These are phyloP conservation scores for Pseudoscleropodium purum DNA, from an alignment of 225 moss, liverwort and hornwort species.

Conservation along the genomic window DNA sequence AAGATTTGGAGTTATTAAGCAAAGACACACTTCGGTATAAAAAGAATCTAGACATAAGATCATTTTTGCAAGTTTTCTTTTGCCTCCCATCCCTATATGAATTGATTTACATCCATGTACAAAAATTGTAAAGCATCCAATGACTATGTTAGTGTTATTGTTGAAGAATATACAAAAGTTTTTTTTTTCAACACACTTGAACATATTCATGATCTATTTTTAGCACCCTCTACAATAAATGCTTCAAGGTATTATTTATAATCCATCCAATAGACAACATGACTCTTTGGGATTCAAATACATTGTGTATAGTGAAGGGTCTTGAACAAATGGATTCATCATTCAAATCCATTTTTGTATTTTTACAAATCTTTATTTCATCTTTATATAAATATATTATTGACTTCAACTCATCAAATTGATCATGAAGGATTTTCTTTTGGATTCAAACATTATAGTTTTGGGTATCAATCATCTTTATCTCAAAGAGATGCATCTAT, in stretches of 20 bases:
- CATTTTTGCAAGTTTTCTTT: background rate
- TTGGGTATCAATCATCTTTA: background rate
- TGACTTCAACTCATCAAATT: background rate
- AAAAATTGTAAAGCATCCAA: background rate
- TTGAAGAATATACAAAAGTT: background rate
- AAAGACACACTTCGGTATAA: background rate
- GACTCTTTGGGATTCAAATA: background rate
- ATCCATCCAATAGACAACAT: background rate
- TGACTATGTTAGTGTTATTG: background rate
- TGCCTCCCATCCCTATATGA: background rate
- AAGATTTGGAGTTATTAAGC: background rate
- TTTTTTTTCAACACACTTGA: background rate
- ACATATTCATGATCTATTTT: background rate
- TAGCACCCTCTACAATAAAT: background rate
- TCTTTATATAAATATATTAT: background rate
- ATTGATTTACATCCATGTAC: rapidly evolving
- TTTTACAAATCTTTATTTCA: background rate
- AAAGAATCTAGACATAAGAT: background rate
- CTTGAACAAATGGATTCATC: background rate
- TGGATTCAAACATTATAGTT: background rate
- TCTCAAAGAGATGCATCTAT: background rate
- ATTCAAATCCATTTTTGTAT: background rate
- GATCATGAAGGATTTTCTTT: background rate
- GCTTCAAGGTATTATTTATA: background rate
- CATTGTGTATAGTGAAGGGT: background rate